Percentiles rank a stretch among this genome's conserved stretches.
phyloP scores from a whole-genome alignment of 2,329 filamentous ascomycete genomes.

The Dendryphion nanum region DNA sequence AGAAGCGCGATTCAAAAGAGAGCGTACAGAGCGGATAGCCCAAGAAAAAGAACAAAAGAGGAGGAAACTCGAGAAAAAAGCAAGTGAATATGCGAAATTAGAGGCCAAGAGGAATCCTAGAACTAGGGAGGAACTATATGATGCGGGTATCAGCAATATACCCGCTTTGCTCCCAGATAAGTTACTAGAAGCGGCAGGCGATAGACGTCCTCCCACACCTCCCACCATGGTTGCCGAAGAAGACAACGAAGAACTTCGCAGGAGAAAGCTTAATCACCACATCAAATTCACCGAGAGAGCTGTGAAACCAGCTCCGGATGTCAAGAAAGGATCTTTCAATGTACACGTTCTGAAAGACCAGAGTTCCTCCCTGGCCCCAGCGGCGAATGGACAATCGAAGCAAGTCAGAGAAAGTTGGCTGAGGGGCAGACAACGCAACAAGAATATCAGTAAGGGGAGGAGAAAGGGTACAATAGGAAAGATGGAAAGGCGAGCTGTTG shows the following conservation, averaged over 20 bases:
- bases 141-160: constrained; percentile 35
- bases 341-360: constrained; percentile 50
- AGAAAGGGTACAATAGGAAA: constrained; percentile 17
- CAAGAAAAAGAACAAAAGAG: constrained; percentile 33
- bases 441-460: constrained; percentile 13
- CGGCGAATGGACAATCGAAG: constrained; percentile 37
- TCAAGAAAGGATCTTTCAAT: constrained; percentile 48
- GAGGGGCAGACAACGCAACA: constrained; percentile 39
- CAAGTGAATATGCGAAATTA: constrained; percentile 23
- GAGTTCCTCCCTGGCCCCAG: constrained; percentile 44
- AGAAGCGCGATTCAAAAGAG: constrained; percentile 23
- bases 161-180: constrained; percentile 53
- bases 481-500: constrained; percentile 29
- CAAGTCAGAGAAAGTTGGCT: constrained; percentile 43
- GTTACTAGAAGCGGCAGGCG: constrained; percentile 49
- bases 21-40: constrained; percentile 29
- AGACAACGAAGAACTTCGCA: constrained; percentile 30
- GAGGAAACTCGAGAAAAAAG: constrained; percentile 28
- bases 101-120: constrained; percentile 6
- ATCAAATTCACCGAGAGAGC: constrained; percentile 49
- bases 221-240: constrained; percentile 28
- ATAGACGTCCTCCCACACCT: constrained; percentile 45
- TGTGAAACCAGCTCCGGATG: constrained; percentile 51
- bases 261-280: constrained; percentile 48
- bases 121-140: constrained; percentile 3